Base-by-base conservation (phyloP, 2,329 filamentous ascomycete genomes). In the Rhinocladiella similis region DNA sequence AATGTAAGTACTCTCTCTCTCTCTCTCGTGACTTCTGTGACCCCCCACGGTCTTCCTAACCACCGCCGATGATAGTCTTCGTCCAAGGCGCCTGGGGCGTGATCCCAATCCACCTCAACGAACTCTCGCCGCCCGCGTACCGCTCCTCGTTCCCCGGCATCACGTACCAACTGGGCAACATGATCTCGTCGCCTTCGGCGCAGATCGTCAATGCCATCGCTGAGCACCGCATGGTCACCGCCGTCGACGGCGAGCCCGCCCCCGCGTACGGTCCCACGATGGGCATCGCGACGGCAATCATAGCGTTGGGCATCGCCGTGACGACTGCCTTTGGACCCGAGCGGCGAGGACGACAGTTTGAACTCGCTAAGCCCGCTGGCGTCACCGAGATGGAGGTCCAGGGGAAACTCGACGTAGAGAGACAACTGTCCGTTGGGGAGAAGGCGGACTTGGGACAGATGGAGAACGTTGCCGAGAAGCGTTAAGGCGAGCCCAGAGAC, bases 131-230 rank as follows among this genome's bases (percentile, higher is more conserved):
- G 0, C 86, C 85, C 1, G 82, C 83, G 0, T 88, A 91, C 76
- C 79, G 88, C 3, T 89, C 88, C 0, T 89, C 89, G 63, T 85
- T 89, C 53, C 85, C 90, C 20, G 88, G 88, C 50, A 88, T 88
- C 0, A 79, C 82, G 2, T 90, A 91, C 73, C 87, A 93, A 72
- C 80, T 92, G 1, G 89, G 89, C 48, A 93, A 92, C 69, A 81
- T 93, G 16, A 84, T 84, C 10, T 86, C 80, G 1, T 84, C 82
- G 0, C 85, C 86, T 14, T 86, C 83, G 0, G 85, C 88, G 0
- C 88, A 91, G 70, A 91, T 92, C 47, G 86, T 91, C 68, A 90
- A 91, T 58, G 87, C 86, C 12, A 80, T 91, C 49, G 80, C 88
- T 1, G 87, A 91, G 66, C 80, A 75, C 43, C 79, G 78, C 33